phyloP scores from a whole-genome alignment of 306 rosid species.

The Gleditsia sinensis region DNA sequence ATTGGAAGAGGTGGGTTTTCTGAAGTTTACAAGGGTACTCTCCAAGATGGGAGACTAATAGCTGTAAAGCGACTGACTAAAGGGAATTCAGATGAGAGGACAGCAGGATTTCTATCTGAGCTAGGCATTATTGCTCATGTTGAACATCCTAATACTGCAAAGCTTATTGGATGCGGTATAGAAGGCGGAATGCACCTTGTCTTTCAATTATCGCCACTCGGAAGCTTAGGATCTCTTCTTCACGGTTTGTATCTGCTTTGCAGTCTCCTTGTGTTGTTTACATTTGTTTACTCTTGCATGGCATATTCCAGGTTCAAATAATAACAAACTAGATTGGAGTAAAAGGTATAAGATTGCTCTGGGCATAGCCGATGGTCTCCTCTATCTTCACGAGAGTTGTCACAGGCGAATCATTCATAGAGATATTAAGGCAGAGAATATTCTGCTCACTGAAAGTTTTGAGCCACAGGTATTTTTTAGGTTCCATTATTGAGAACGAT shows the following conservation, averaged over 20 bases:
- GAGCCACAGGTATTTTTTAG: constrained; percentile 78
- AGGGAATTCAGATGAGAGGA: constrained; percentile 77
- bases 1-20: constrained; percentile 92
- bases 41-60: constrained; percentile 61
- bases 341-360: constrained; percentile 73
- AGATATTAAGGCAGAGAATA: constrained; percentile 87
- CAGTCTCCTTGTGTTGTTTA: constrained; percentile 10
- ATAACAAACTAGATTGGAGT: constrained; percentile 68
- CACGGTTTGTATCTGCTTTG: constrained; percentile 56
- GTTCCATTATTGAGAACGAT: constrained; percentile 6
- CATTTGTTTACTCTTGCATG: not conserved
- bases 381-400: constrained; percentile 83
- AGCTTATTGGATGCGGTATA: constrained; percentile 75
- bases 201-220: constrained; percentile 63
- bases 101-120: constrained; percentile 76
- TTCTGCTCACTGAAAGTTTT: constrained; percentile 77
- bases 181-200: constrained; percentile 87
- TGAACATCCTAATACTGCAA: constrained; percentile 85
- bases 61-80: constrained; percentile 78
- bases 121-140: constrained; percentile 92
- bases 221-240: constrained; percentile 83
- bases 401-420: constrained; percentile 88
- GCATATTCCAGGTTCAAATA: constrained; percentile 52
- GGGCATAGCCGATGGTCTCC: constrained; percentile 79
- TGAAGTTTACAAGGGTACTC: constrained; percentile 72